Evolutionary conservation across 257 asterid species (phyloP), one percentile per base, ranked within the genome.

Genomic region (Jacaranda mimosifolia): DNA sequence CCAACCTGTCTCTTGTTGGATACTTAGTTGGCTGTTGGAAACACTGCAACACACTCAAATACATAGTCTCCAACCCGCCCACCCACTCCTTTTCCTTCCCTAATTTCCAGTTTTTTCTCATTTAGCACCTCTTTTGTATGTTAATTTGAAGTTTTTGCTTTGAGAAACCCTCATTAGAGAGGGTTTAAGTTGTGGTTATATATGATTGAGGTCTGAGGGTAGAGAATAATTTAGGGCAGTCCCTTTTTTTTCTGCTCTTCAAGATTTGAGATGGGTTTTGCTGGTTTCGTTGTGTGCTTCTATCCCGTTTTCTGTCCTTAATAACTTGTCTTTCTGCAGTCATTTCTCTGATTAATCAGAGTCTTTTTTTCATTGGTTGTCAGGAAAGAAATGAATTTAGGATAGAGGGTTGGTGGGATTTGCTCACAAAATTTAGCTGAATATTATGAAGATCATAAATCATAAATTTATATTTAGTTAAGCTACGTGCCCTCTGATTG

Each of bases 1-100:
- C 97, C 97, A 93, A 89, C 77, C 87, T 93, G 97, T 89, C 99
- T 86, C 97, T 93, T 95, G 99, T 94, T 93, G 93, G 84, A 72
- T 83, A 78, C 94, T 79, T 87, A 73, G 84, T 87, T 85, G 86
- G 83, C 89, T 89, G 97, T 85, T 86, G 91, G 96, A 82, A 87
- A 90, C 89, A 59, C 91, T 79, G 87, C 87, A 91, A 89, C 97
- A 90, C 89, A 38, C 73, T 18, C 70, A 6, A 49, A 17, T 19
- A 3, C 49, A 40, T 64, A 68, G 63, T 7, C 77, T 12, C 51
- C 4, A 6, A n/a, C 57, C 9, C 69, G 59, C 19, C 57, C 64
- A 4, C 36, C 7, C n/a, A 51, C 5, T 11, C 46, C 63, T 12
- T 40, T 66, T 26, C 57, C 46, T 13, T 35, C 60, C 43, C 32